Percentiles rank a stretch among this genome's conserved stretches.
Conservation (phyloP, 805 yeast species). For the Clavispora phyllophila region DNA sequence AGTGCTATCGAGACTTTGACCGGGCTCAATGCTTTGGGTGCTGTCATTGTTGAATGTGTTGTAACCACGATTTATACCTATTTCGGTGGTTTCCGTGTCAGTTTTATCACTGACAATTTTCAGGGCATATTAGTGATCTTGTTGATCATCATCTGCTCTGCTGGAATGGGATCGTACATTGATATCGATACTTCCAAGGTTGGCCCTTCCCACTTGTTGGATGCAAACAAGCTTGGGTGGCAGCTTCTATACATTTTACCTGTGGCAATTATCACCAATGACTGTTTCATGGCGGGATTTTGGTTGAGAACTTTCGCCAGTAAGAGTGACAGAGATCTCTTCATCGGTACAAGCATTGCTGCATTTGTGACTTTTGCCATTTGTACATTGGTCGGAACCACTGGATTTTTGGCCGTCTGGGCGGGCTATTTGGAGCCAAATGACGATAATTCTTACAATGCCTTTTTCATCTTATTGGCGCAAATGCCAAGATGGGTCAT, state of each 20-base stretch:
- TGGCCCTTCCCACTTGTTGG: conserved; percentile 60
- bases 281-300: conserved; percentile 84
- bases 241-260: conserved; percentile 78
- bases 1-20: conserved; percentile 74
- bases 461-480: conserved; percentile 66
- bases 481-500: conserved; percentile 82
- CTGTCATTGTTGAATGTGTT: conserved; percentile 76
- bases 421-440: conserved; percentile 54
- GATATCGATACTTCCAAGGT: conserved; percentile 59
- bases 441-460: conserved; percentile 56
- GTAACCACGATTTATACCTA: conserved; percentile 85
- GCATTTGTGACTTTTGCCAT: conserved; percentile 59
- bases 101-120: conserved; percentile 80
- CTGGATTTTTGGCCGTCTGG: conserved; percentile 92
- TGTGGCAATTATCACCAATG: conserved; percentile 86
- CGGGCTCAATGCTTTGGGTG: conserved; percentile 72
- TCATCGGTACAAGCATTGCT: conserved; percentile 73
- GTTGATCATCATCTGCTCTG: conserved; percentile 62
- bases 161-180: conserved; percentile 74
- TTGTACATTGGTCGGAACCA: conserved; percentile 68
- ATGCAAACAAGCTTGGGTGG: conserved; percentile 76
- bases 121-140: conserved; percentile 74
- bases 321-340: conserved; percentile 65
- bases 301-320: conserved; percentile 95
- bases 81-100: conserved; percentile 83